These are phyloP conservation scores for Apiotrichum laibachii DNA, from an alignment of 1,284 basidiomycete species.

Conservation along the genomic window DNA sequence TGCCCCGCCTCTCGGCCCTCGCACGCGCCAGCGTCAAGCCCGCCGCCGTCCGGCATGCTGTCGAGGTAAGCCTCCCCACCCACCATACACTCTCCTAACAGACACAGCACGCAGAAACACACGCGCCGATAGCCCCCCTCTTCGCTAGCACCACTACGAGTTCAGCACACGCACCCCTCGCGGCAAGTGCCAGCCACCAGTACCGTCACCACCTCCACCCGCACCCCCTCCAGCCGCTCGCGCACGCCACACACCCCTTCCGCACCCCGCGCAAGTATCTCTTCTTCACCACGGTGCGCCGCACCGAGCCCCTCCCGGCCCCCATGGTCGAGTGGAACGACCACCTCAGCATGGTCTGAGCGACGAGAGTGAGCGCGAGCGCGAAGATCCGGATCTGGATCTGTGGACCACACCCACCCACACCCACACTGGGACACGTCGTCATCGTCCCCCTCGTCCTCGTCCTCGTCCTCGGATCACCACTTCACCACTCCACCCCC, in stretches of 20 bases:
- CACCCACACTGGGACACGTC: too few relatives aligned
- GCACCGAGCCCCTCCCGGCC: conserved; percentile 4
- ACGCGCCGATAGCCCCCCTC: conserved; percentile 4
- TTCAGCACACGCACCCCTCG: neutral
- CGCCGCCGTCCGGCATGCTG: neutral
- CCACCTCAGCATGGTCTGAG: conserved; percentile 26
- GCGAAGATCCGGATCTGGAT: neutral
- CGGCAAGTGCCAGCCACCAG: too few relatives aligned
- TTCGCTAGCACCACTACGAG: neutral
- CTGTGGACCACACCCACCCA: too few relatives aligned
- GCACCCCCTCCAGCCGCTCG: conserved; percentile 1
- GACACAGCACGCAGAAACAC: conserved; percentile 9
- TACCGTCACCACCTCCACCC: conserved; percentile 7
- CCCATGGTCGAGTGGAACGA: conserved; percentile 25
- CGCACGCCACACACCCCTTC: conserved; percentile 4
- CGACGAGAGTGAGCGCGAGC: neutral
- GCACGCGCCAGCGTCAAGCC: conserved; percentile 5
- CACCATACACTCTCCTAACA: neutral
- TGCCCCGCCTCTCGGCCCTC: conserved; percentile 18
- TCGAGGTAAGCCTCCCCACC: conserved; percentile 10
- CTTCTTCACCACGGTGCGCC: neutral
- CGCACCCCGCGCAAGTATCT: conserved; percentile 4
- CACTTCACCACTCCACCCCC: too few relatives aligned
- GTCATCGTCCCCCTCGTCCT: too few relatives aligned
- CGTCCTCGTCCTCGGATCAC: too few relatives aligned